Evolutionary conservation across 768 basidiomycete species (phyloP).

Genomic region (Podaxis rugospora): DNA sequence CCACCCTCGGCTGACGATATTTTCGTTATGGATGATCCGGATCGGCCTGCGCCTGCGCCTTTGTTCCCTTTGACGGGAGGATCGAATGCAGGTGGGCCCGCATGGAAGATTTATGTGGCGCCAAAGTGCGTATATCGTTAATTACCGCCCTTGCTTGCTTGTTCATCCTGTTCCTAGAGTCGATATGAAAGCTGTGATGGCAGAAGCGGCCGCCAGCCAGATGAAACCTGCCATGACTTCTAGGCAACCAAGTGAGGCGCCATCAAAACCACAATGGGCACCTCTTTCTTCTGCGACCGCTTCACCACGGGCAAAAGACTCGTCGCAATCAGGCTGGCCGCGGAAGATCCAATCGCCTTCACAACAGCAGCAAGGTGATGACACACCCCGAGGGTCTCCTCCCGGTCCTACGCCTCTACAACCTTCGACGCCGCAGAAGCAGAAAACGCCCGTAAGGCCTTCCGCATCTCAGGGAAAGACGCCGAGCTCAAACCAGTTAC

Average conservation of each 20-base stretch:
- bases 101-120: slow-evolving; percentile 45
- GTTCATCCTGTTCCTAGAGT: slow-evolving; percentile 39
- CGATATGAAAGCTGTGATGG: slow-evolving; percentile 86
- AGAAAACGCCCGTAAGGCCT: background rate
- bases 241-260: background rate
- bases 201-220: slow-evolving; percentile 50
- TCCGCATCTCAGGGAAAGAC: background rate
- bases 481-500: background rate
- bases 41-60: slow-evolving; percentile 35
- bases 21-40: slow-evolving; percentile 80
- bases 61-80: background rate
- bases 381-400: background rate
- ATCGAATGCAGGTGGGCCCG: slow-evolving; percentile 18
- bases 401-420: background rate
- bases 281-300: background rate
- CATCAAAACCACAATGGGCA: background rate
- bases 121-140: slow-evolving; percentile 41
- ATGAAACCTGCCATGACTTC: slow-evolving; percentile 8
- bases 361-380: background rate
- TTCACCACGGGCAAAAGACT: background rate
- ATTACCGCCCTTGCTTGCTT: slow-evolving; percentile 8
- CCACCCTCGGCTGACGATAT: slow-evolving; percentile 57
- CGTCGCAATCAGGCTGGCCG: background rate
- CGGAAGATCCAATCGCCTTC: background rate
- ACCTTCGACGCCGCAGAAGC: slow-evolving; percentile 1